Evolutionary conservation across 129 eudicot species (phyloP).

Genomic region (Flaveria trinervia): DNA sequence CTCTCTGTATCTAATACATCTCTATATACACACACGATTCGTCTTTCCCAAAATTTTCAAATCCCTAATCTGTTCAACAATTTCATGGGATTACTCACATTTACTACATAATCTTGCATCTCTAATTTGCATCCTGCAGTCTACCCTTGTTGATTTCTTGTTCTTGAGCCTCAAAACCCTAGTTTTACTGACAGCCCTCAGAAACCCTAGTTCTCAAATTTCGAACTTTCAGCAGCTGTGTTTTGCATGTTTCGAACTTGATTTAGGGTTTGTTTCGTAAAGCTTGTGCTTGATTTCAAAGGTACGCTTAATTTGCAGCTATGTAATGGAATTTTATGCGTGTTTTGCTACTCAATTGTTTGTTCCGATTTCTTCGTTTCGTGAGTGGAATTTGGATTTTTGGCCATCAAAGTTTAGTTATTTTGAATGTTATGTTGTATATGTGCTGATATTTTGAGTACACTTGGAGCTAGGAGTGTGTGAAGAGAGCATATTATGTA

Average conservation of each 20-base stretch:
- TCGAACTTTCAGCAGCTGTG: constrained; percentile 28
- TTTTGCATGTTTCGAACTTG: constrained; percentile 43
- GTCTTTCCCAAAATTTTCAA: constrained; percentile 36
- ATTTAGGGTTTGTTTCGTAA: constrained; percentile 22
- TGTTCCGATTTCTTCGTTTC: constrained; percentile 25
- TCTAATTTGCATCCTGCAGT: constrained; percentile 16
- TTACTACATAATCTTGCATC: constrained; percentile 21
- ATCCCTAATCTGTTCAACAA: constrained; percentile 43
- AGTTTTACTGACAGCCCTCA: constrained; percentile 40
- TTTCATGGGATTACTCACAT: constrained; percentile 26
- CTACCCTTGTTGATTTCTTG: constrained; percentile 29
- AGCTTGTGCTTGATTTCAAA: constrained; percentile 38
- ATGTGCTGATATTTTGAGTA: constrained; percentile 26
- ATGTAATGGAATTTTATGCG: constrained; percentile 8
- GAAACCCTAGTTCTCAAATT: constrained; percentile 56
- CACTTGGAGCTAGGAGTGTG: constrained; percentile 7
- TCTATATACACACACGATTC: constrained; percentile 43
- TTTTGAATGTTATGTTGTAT: constrained; percentile 18
- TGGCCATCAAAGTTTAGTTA: neutral
- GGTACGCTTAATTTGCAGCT: constrained; percentile 40
- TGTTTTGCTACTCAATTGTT: constrained; percentile 21
- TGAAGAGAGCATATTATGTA: constrained; percentile 8
- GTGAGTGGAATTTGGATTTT: constrained; percentile 8
- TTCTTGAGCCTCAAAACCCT: constrained; percentile 38
- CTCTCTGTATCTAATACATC: constrained; percentile 44